phyloP scores from a whole-genome alignment of 1,284 basidiomycete species.

The Ustilago curta region DNA sequence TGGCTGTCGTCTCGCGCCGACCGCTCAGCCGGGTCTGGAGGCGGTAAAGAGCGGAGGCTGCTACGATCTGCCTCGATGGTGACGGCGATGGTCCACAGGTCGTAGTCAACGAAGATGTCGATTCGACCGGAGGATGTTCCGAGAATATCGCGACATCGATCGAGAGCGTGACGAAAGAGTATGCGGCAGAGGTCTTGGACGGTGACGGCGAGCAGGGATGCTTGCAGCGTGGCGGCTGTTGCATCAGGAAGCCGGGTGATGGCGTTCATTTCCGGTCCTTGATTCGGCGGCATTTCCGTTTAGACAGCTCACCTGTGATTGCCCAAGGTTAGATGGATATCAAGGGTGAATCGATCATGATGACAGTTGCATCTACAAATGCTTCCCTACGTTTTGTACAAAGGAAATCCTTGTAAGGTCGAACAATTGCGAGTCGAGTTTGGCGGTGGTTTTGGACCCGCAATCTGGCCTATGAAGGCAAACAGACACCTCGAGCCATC shows the following conservation, averaged over 20 bases:
- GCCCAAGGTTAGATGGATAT: constrained; percentile 2
- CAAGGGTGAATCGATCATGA: neutral
- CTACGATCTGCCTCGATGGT: constrained; percentile 10
- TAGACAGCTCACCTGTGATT: neutral
- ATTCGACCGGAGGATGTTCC: constrained; percentile 6
- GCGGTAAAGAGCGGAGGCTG: constrained; percentile 9
- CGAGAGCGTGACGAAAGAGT: constrained; percentile 18
- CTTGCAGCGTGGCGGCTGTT: constrained; percentile 23
- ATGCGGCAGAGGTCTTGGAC: constrained; percentile 27
- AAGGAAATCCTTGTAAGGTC: too few relatives aligned
- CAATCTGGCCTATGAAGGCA: too few relatives aligned
- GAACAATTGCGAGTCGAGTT: neutral
- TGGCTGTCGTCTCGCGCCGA: neutral
- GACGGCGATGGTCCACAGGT: constrained; percentile 24
- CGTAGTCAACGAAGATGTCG: constrained; percentile 21
- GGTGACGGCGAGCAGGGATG: constrained; percentile 24
- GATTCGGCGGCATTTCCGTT: neutral
- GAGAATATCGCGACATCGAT: neutral
- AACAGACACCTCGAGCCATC: neutral
- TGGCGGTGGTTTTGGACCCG: neutral
- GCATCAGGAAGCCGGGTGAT: constrained; percentile 19
- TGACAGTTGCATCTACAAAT: neutral
- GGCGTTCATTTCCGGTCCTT: constrained; percentile 8
- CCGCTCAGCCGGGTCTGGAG: neutral
- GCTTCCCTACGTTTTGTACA: neutral